Base-by-base conservation (phyloP, 139 green algal species). In the Mychonastes homosphaera region DNA sequence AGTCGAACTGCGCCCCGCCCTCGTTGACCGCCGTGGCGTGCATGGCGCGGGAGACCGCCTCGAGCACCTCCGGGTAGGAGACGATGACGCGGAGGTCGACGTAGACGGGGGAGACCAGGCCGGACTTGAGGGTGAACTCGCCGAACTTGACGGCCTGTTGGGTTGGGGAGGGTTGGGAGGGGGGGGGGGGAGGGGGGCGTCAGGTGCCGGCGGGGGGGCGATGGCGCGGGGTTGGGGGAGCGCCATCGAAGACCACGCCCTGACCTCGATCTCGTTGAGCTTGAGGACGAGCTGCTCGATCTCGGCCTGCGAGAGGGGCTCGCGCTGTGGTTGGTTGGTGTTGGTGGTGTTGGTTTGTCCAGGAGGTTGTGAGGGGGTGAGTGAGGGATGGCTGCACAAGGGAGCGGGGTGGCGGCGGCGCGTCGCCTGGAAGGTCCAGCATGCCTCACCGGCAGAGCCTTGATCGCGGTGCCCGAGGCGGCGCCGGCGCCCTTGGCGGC, bases 71-170 rank as follows among this genome's bases (percentile, higher is more conserved):
- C 15, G 92, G 92, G 72, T 97, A 96, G 0, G 89, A 97, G 16
- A 99, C 92, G 50, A 99, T 97, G 32, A 98, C 80, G 8, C 92
- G 85, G 43, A 99, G 78, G 75, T 99, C 92, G 24, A 99, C 79
- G 65, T 99, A 99, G 21, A 99, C 87, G 3, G 92, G 92, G 3
- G 87, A 96, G 26, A 89, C 78, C 24, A 99, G 70, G 12, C 92
- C 92, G 56, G 83, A 95, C 73, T 99, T 99, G 4, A 99, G 82
- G 66, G 91, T 97, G 78, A 99, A 99, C 52, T 91, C 78, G 24
- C 92, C 92, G 78, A 99, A 98, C 71, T 99, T 99, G 39, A 99
- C 85, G 1, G 92, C 92, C 79, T 96, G 83, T 21, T 74, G 3
- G 39, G 26, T 35, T n/a, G n/a, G n/a, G n/a, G n/a, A n/a, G n/a